These are phyloP conservation scores for Daedaleopsis nitida DNA, from an alignment of 768 basidiomycete species.

Conservation along the genomic window DNA sequence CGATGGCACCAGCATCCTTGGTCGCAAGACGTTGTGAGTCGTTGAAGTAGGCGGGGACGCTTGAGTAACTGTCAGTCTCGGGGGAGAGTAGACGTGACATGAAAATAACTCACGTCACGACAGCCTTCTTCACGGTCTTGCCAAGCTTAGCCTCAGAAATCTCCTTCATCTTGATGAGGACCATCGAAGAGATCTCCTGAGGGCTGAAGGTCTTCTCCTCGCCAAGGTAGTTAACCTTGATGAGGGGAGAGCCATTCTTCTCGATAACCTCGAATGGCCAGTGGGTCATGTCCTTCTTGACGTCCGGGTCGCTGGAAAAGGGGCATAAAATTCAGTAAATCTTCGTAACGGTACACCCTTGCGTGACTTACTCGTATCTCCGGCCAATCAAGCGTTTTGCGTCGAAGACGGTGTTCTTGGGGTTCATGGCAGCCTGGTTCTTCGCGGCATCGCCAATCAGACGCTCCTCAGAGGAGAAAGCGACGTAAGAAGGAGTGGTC, in stretches of 20 bases:
- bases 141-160: slow-evolving; percentile 99
- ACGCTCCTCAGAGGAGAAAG: slow-evolving; percentile 95
- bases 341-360: neutral
- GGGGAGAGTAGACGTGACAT: neutral
- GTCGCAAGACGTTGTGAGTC: slow-evolving; percentile 99
- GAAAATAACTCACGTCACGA: slow-evolving; percentile 78
- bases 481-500: slow-evolving; percentile 98
- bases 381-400: slow-evolving; percentile 99
- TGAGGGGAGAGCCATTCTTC: slow-evolving; percentile 95
- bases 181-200: slow-evolving; percentile 99
- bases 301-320: slow-evolving; percentile 72
- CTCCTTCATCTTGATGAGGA: slow-evolving; percentile 99
- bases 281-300: slow-evolving; percentile 95
- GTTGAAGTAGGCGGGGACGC: slow-evolving; percentile 99
- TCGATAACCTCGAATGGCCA: slow-evolving; percentile 98
- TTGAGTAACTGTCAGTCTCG: slow-evolving; percentile 28
- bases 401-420: slow-evolving; percentile 97
- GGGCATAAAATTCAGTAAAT: neutral
- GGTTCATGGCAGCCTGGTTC: slow-evolving; percentile 99
- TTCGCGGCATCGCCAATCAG: slow-evolving; percentile 98
- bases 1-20: slow-evolving; percentile 97
- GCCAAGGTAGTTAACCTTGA: slow-evolving; percentile 93
- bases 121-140: slow-evolving; percentile 97
- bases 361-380: slow-evolving; percentile 77
- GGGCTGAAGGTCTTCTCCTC: slow-evolving; percentile 97